A percentile compares a stretch with the other conserved stretches of the same genome.
These are phyloP conservation scores for Peniophora sp. DNA, from an alignment of 1,284 basidiomycete genomes.

Conservation along the genomic window DNA sequence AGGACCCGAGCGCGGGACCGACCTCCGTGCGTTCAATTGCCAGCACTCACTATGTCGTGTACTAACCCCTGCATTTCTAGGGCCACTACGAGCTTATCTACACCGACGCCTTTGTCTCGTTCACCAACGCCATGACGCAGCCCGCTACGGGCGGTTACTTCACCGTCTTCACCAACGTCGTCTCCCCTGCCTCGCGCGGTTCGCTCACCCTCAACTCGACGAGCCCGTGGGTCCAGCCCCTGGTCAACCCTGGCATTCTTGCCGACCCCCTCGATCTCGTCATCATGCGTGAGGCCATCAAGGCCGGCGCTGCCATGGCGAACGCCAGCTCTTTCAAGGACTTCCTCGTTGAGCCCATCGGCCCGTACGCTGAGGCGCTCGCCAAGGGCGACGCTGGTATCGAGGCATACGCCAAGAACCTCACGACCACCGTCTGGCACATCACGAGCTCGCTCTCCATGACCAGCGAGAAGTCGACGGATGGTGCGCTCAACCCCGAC, in stretches of 20 bases:
- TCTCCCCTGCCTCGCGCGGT: slow-evolving; percentile 21
- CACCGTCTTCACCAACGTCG: slow-evolving; percentile 13
- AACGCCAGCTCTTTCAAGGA: not conserved
- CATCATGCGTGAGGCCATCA: slow-evolving; percentile 24
- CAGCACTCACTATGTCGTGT: too few species aligned
- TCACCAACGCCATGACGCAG: slow-evolving; percentile 1
- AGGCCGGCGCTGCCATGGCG: slow-evolving; percentile 10
- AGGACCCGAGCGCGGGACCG: slow-evolving; percentile 15
- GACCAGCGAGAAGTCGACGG: not conserved
- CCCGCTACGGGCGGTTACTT: slow-evolving; percentile 13
- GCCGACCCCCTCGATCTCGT: slow-evolving; percentile 27
- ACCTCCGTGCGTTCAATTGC: slow-evolving; percentile 2
- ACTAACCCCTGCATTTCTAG: too few species aligned
- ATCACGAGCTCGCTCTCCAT: not conserved
- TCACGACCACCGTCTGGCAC: not conserved
- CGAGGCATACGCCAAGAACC: not conserved
- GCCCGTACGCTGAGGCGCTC: not conserved
- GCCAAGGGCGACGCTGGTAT: not conserved
- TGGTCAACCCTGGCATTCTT: slow-evolving; percentile 29
- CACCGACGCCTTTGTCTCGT: slow-evolving; percentile 5
- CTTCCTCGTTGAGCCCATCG: not conserved
- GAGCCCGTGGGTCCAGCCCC: slow-evolving; percentile 29
- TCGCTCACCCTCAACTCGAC: slow-evolving; percentile 24
- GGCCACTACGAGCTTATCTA: slow-evolving; percentile 13
- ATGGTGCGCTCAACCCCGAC: not conserved